Evolutionary conservation across 208 protist genomes (phyloP).

Genomic region (Wallacemonas sp.): DNA sequence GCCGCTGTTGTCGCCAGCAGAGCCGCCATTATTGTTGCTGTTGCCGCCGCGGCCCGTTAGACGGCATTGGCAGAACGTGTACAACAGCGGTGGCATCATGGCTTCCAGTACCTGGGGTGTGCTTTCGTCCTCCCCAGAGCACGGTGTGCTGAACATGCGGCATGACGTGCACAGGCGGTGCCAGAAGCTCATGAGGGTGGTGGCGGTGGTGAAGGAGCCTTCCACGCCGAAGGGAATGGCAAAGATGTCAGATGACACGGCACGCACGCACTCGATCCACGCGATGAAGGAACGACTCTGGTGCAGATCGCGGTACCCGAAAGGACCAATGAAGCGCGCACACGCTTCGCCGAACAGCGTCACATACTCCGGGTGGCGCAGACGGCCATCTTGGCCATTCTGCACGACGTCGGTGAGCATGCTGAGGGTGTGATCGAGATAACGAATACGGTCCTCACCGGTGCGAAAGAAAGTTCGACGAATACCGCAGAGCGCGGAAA

Average conservation of each 20-base stretch:
- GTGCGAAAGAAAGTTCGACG: constrained; percentile 81
- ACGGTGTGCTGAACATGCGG: constrained; percentile 42
- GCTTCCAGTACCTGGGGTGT: constrained; percentile 43
- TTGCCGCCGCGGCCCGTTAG: constrained; percentile 19
- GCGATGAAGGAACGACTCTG: constrained; percentile 32
- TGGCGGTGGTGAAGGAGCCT: constrained; percentile 67
- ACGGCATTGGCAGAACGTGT: constrained; percentile 53
- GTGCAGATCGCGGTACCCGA: constrained; percentile 77
- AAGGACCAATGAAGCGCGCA: constrained; percentile 52
- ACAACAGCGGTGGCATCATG: constrained; percentile 35
- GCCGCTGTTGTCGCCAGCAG: constrained; percentile 3
- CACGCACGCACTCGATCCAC: constrained; percentile 39
- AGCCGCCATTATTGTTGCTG: background rate
- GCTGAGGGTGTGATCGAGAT: constrained; percentile 47
- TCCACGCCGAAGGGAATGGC: constrained; percentile 66
- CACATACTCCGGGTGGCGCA: constrained; percentile 69
- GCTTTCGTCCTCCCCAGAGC: constrained; percentile 20
- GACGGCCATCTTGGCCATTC: constrained; percentile 35
- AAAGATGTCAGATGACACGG: constrained; percentile 61
- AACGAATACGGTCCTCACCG: constrained; percentile 56
- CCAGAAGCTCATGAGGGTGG: constrained; percentile 72
- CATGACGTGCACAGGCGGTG: constrained; percentile 52
- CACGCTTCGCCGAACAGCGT: constrained; percentile 52
- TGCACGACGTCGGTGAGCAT: constrained; percentile 25
- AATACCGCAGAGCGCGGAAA: constrained; percentile 69